phyloP scores from a whole-genome alignment of 805 yeast genomes.

The Yarrowia sp. region DNA sequence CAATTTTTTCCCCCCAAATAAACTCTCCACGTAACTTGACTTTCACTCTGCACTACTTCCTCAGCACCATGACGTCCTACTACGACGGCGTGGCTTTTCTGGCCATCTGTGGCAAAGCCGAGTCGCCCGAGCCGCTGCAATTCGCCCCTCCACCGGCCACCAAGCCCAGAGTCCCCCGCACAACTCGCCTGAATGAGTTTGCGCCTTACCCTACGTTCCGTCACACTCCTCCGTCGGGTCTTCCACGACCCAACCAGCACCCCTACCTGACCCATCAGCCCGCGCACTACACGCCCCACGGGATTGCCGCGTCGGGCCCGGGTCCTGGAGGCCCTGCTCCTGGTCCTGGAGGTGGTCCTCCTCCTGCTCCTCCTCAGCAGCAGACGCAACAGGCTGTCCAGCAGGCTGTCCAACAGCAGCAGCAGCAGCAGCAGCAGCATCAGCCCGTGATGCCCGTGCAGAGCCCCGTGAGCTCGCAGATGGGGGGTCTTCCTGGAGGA shows the following conservation, averaged over 20 bases:
- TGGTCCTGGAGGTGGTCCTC: neutral
- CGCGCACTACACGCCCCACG: conserved; percentile 36
- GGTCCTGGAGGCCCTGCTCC: conserved; percentile 26
- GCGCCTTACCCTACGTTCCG: conserved; percentile 32
- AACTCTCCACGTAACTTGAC: no score
- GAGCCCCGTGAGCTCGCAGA: conserved; percentile 12
- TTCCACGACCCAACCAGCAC: conserved; percentile 29
- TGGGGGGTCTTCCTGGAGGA: neutral
- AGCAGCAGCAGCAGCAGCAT: neutral
- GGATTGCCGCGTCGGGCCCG: conserved; percentile 19
- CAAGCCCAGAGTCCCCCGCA: no score
- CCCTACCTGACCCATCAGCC: conserved; percentile 37
- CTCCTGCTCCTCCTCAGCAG: no score
- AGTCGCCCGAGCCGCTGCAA: conserved; percentile 50
- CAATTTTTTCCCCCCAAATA: neutral
- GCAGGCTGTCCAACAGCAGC: no score
- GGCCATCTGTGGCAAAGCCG: conserved; percentile 52
- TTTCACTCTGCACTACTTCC: conserved; percentile 2
- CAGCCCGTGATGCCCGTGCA: neutral
- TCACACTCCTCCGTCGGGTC: neutral
- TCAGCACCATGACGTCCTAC: conserved; percentile 42
- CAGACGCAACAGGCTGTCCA: no score
- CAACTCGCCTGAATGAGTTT: conserved; percentile 6
- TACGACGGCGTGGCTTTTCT: conserved; percentile 53
- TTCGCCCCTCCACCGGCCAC: conserved; percentile 6